Base-by-base conservation (phyloP, 2,329 filamentous ascomycete species). In the Fusarium sp. region DNA sequence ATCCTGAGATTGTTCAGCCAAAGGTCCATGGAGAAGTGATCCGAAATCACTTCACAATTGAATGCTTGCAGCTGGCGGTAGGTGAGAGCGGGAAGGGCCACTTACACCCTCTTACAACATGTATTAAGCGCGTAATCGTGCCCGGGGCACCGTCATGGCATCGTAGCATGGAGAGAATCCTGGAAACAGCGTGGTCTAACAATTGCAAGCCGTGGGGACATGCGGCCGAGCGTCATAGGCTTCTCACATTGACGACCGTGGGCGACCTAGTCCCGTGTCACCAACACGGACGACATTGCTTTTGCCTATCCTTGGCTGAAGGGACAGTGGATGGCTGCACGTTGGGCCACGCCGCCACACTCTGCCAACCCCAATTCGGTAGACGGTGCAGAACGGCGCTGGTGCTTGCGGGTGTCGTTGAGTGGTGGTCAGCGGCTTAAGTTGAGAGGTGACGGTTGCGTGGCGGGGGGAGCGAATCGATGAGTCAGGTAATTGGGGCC, bases 331-430 rank as follows among this genome's bases (percentile, higher is more conserved):
- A 75, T 58, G 49, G 53, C 51, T 60, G 62, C 69, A 63, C 56
- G 36, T 60, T 70, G 55, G 51, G 64, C 40, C 61, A 63, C 61
- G 62, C 62, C 63, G 69, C 75, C 73, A 74, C 70, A 66, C 56
- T 27, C 59, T 61, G 42, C 60, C 60, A 66, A 68, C 49, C 75
- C 61, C 20, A 60, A 78, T 76, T 29, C 53, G 68, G 76, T 27
- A 44, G 40, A 70, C 27, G 65, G 56, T 77, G 74, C 76, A 77
- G 76, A 75, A 73, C 62, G 62, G 51, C 63, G 60, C 51, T 57
- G 63, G 51, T 71, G 56, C 60, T 67, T 66, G 60, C 31, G 38
- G 40, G 65, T 51, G 66, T 66, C 66, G 64, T 53, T 51, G 22
- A 59, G 24, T 29, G 44, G 49, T 56, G 27, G 60, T 59, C 49